Base-by-base conservation (phyloP, 148 eudicot genomes). In the Rhododendron vialii region DNA sequence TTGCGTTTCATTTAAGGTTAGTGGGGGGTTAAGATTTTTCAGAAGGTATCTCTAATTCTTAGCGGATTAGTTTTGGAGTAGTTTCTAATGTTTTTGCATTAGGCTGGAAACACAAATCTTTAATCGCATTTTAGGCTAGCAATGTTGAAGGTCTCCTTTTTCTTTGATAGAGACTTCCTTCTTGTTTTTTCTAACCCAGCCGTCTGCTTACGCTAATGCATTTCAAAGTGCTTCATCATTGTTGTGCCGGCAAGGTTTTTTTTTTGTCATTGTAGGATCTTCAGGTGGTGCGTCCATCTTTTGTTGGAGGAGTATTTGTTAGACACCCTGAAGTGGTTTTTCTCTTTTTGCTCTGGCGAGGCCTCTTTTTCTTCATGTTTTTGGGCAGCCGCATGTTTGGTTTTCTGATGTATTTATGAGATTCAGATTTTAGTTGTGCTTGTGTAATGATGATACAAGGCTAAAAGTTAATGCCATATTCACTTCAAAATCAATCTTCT, bases 221-320 rank as follows among this genome's bases (percentile, higher is more conserved):
- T 26, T 80, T 47, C 28, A 38, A 80, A 28, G 38, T 79, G 82
- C 55, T 48, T 79, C 55, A 24, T 79, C 55, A 24, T 36, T 48
- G 82, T 80, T 26, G 61, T 80, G 82, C 48, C 6, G 53, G 82
- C 57, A 50, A 80, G 82, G 12, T 79, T 71, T 45, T 45, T 45
- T 45, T 45, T 7, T 11, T 30, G 76, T 48, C 24, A 80, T 80
- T 80, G 59, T 80, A 80, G 82, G 59, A 14, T 48, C 82, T 50
- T 35, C 30, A n/a, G 4, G 59, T 47, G 82, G 82, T 4, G 61
- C 22, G 11, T 78, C 28, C 11, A 7, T 43, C 30, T 78, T 78
- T 41, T 24, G 20, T 38, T 22, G 33, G 28, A 78, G 57, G 35
- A 28, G 74, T 67, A 18, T 8, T 36, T 75, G 7, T 76, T 22